Evolutionary conservation across 2,329 filamentous ascomycete genomes (phyloP).

Genomic region (Daldinia sp.): DNA sequence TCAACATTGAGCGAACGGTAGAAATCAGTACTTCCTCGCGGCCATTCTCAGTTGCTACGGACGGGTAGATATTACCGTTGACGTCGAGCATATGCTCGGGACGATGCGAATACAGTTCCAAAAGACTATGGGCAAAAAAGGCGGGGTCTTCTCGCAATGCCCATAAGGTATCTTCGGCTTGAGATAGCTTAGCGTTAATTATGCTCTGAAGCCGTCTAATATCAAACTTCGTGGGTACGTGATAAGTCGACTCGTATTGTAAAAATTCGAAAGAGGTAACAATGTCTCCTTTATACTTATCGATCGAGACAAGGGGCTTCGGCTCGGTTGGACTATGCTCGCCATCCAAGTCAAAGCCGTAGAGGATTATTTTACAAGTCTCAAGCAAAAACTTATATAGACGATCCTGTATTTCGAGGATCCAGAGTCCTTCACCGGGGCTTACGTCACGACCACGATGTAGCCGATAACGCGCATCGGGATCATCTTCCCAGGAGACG

Average conservation of each 20-base stretch:
- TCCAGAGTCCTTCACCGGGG: conserved; percentile 10
- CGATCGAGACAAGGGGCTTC: neutral
- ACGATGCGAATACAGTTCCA: neutral
- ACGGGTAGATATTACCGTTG: neutral
- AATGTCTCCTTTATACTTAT: neutral
- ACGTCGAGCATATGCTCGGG: conserved; percentile 5
- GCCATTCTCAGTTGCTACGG: neutral
- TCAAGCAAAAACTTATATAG: conserved; percentile 9
- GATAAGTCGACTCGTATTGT: conserved; percentile 2
- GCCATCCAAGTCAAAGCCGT: neutral
- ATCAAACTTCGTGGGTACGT: neutral
- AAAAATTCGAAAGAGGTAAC: neutral
- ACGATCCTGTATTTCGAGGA: conserved; percentile 8
- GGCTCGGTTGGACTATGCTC: neutral
- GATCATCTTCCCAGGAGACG: conserved; percentile 1
- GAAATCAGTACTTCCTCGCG: neutral
- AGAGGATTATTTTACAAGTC: neutral
- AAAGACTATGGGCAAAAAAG: neutral
- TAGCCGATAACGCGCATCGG: neutral
- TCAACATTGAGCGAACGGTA: conserved; percentile 2
- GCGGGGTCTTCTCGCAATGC: conserved; percentile 2
- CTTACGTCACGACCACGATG: neutral
- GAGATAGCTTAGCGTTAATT: neutral
- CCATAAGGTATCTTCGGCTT: neutral
- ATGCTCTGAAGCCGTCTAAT: neutral